Conservation (phyloP, 208 protist species). For the Blechomonas ayalai region DNA sequence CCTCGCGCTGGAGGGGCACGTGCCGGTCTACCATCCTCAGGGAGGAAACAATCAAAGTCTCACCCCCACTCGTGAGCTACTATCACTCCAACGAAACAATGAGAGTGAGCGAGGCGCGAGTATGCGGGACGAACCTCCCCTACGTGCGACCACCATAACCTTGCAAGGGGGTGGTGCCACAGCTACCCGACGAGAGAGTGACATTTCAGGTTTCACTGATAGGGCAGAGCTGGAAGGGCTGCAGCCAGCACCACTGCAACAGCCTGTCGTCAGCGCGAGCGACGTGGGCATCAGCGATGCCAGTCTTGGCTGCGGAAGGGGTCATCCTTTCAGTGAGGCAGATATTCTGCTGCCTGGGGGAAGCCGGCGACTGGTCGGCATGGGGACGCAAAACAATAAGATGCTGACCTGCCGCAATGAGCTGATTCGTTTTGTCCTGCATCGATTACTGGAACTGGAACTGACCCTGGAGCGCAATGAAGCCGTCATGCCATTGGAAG, state of each 20-base stretch:
- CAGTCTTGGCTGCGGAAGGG: slow-evolving; percentile 1
- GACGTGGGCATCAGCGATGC: slow-evolving; percentile 22
- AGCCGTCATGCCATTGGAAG: background rate
- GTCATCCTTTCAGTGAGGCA: background rate
- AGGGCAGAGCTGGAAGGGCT: no score
- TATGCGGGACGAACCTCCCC: no score
- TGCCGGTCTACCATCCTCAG: slow-evolving; percentile 33
- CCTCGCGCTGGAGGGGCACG: slow-evolving; percentile 57
- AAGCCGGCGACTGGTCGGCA: slow-evolving; percentile 5
- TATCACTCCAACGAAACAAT: background rate
- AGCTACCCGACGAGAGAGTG: no score
- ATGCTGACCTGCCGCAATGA: slow-evolving; percentile 53
- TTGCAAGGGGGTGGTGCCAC: no score
- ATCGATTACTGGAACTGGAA: slow-evolving; percentile 54
- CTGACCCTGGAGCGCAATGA: slow-evolving; percentile 40
- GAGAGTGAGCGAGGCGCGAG: slow-evolving; percentile 1
- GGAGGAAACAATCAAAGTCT: slow-evolving; percentile 25
- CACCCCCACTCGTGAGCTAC: slow-evolving; percentile 15
- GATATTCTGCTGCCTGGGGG: background rate
- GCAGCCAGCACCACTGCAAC: slow-evolving; percentile 6
- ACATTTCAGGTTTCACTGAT: no score
- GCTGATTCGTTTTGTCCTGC: slow-evolving; percentile 58
- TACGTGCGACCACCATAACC: no score
- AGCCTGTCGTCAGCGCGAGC: slow-evolving; percentile 12
- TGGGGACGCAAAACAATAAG: slow-evolving; percentile 53